Conservation (phyloP, 1,284 basidiomycete genomes). For the Neolentinus lepideus region DNA sequence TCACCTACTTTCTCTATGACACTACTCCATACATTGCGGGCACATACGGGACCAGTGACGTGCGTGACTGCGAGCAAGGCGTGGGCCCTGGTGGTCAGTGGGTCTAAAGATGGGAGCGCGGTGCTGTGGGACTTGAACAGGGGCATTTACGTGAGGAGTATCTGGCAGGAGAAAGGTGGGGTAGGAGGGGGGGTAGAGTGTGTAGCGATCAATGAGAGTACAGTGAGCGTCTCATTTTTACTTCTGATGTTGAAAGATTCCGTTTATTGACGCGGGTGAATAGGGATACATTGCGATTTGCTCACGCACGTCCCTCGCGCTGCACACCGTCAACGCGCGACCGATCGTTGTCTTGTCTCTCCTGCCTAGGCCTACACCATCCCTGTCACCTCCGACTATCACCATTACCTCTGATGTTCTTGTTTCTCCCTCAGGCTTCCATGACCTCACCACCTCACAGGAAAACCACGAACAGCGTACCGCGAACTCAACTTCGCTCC, state of each 20-base stretch:
- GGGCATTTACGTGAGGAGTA: conserved; percentile 68
- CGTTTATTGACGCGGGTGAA: neutral
- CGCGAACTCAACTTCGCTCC: neutral
- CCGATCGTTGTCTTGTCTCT: conserved; percentile 64
- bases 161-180: conserved; percentile 53
- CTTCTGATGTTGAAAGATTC: conserved; percentile 3
- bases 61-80: conserved; percentile 71
- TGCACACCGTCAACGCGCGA: conserved; percentile 81
- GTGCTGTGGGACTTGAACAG: conserved; percentile 91
- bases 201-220: conserved; percentile 80
- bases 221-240: conserved; percentile 40
- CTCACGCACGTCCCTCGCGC: conserved; percentile 54
- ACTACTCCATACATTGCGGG: conserved; percentile 70
- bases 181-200: conserved; percentile 48
- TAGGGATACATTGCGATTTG: conserved; percentile 83
- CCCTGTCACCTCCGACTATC: conserved; percentile 24
- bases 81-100: conserved; percentile 84
- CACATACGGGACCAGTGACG: conserved; percentile 63
- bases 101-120: conserved; percentile 79
- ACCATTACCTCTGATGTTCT: conserved; percentile 3
- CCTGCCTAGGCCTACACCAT: conserved; percentile 31
- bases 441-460: neutral
- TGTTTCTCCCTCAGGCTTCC: conserved; percentile 18
- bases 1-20: conserved; percentile 24
- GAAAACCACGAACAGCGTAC: neutral